Evolutionary conservation across 2,329 filamentous ascomycete genomes (phyloP).

Genomic region (Ophiosphaerella herpotricha): DNA sequence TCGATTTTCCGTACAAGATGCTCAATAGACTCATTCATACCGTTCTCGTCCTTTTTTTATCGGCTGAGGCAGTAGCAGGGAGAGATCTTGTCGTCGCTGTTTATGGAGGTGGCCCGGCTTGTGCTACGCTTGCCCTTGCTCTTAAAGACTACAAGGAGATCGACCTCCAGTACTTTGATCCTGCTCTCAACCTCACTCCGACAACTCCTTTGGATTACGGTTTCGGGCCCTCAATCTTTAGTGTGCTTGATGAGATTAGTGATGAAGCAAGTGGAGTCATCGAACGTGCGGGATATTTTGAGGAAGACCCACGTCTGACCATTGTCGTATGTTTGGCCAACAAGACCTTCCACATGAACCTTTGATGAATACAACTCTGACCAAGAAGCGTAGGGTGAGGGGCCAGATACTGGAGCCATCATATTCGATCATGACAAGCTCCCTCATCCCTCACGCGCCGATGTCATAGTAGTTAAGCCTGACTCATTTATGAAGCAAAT

Average conservation of each 20-base stretch:
- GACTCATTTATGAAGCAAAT: not conserved
- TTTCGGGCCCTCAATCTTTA: not conserved
- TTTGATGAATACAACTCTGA: too few species aligned
- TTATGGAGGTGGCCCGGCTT: not conserved
- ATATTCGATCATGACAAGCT: not conserved
- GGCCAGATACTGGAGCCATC: not conserved
- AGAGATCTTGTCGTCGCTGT: not conserved
- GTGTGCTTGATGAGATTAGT: not conserved
- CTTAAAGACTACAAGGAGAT: not conserved
- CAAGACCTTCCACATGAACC: not conserved
- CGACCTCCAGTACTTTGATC: constrained; percentile 1
- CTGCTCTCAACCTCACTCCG: not conserved
- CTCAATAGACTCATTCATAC: too few species aligned
- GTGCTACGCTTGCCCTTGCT: not conserved
- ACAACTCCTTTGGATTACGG: not conserved
- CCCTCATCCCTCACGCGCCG: not conserved
- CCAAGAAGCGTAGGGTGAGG: not conserved
- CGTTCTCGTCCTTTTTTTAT: too few species aligned
- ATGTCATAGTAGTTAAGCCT: not conserved
- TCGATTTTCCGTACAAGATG: too few species aligned
- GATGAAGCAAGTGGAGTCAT: constrained; percentile 1
- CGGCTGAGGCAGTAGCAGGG: too few species aligned
- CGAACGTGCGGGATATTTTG: not conserved
- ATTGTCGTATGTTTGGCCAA: not conserved
- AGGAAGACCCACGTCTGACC: not conserved